phyloP scores from a whole-genome alignment of 805 yeast genomes.

The Kodamaea fukazawae region DNA sequence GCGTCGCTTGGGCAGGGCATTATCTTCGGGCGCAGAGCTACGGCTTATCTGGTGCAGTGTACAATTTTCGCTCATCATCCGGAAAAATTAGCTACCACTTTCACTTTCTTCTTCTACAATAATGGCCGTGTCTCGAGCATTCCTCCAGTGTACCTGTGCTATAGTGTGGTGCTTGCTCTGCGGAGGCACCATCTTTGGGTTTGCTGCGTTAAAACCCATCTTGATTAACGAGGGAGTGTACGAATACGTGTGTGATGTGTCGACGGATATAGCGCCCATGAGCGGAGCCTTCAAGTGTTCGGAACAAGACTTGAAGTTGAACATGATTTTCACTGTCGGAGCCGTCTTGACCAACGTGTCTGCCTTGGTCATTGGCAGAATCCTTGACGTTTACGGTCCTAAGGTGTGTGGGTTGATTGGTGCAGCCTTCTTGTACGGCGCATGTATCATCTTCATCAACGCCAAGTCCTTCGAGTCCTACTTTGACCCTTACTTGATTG shows the following conservation, averaged over 20 bases:
- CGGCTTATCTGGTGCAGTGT: too few relatives aligned
- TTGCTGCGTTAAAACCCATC: slow-evolving; percentile 90
- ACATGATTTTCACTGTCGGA: slow-evolving; percentile 58
- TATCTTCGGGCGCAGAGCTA: too few relatives aligned
- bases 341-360: slow-evolving; percentile 56
- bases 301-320: slow-evolving; percentile 52
- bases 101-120: neutral
- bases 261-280: neutral
- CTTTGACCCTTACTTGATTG: slow-evolving; percentile 52
- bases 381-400: slow-evolving; percentile 52
- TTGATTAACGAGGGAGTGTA: slow-evolving; percentile 77
- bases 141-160: slow-evolving; percentile 50
- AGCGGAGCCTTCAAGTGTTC: slow-evolving; percentile 41
- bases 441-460: slow-evolving; percentile 46
- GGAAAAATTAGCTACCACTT: neutral
- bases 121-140: slow-evolving; percentile 13
- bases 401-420: slow-evolving; percentile 53
- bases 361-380: slow-evolving; percentile 49
- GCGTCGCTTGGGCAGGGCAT: too few relatives aligned
- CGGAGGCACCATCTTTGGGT: slow-evolving; percentile 93
- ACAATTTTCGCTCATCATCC: too few relatives aligned
- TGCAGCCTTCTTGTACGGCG: slow-evolving; percentile 44
- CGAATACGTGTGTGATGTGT: slow-evolving; percentile 50
- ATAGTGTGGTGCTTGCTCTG: slow-evolving; percentile 84
- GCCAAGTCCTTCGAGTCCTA: slow-evolving; percentile 24